A percentile compares a stretch with the other conserved stretches of the same genome.
Conservation (phyloP, 108 stramenopile species). For the Schizochytrium sp. region DNA sequence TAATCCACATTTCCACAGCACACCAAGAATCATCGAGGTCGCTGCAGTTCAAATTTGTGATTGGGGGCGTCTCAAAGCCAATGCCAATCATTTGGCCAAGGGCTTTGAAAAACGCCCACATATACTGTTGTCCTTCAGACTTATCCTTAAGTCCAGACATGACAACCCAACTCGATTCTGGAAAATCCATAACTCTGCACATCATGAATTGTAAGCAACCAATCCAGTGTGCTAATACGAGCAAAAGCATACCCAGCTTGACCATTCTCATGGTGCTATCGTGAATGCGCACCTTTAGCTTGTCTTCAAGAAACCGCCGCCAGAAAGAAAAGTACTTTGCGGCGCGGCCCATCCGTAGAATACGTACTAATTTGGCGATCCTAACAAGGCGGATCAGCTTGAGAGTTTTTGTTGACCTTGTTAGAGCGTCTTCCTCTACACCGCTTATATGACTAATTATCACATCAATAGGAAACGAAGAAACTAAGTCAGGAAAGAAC, state of each 20-base stretch:
- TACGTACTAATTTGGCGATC: conserved; percentile 76
- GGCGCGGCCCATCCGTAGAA: conserved; percentile 76
- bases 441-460: neutral
- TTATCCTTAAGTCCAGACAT: conserved; percentile 71
- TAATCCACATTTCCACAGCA: conserved; percentile 77
- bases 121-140: conserved; percentile 72
- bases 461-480: conserved; percentile 65
- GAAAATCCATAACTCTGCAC: conserved; percentile 75
- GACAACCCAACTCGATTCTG: conserved; percentile 77
- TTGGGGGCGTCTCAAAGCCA: conserved; percentile 81
- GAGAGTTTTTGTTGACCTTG: conserved; percentile 68
- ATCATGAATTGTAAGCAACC: conserved; percentile 80
- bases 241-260: conserved; percentile 68
- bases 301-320: conserved; percentile 75
- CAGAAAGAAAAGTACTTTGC: conserved; percentile 72
- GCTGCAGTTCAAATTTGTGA: conserved; percentile 74
- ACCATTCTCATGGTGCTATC: conserved; percentile 76
- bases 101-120: conserved; percentile 80
- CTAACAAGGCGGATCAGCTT: conserved; percentile 79
- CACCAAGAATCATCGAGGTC: conserved; percentile 76
- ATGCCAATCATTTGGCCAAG: conserved; percentile 82
- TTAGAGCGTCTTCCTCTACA: conserved; percentile 6
- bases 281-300: conserved; percentile 72
- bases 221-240: conserved; percentile 80
- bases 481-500: conserved; percentile 77